Evolutionary conservation across 768 basidiomycete species (phyloP), one percentile per base, ranked within the genome.

Genomic region (Leccinum uliginosum): DNA sequence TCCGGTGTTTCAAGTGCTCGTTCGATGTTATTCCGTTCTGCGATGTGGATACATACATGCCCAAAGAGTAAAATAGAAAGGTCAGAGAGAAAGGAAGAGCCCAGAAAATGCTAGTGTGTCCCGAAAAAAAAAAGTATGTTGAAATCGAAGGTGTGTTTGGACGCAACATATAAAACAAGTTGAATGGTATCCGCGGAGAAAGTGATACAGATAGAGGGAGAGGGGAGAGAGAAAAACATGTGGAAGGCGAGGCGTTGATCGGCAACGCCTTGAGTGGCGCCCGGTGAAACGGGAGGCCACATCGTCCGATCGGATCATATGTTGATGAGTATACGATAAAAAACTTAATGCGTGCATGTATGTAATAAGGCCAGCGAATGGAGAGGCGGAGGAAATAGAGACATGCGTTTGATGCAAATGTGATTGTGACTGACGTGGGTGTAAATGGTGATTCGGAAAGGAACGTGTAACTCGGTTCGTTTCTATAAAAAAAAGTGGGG

Each of bases 321-420:
- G 43, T 59, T 62, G 47, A 49, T 10, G n/a, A 46, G 51, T 47
- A 58, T 26, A 50, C 3, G 12, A 53, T 65, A 63, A 57, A 66
- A 50, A 50, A 47, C 23, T 58, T 54, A 58, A 43, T 43, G 50
- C 30, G 40, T 26, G 27, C 47, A 44, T 59, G 34, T 58, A 57
- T 23, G 47, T 60, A 38, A 51, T 55, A 26, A 58, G 34, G 51
- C 51, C 40, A 29, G 29, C 15, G n/a, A 48, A 17, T 43, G 6
- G 40, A 43, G n/a, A 3, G 58, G 58, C 45, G 50, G 29, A 50
- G 52, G 32, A 24, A 29, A 46, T 50, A 3, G 38, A 56, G 51
- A 59, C 24, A 53, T 64, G 67, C 55, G 27, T 59, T 55, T 43
- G 32, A 63, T 63, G 59, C 50, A 27, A 54, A 30, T 58, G 53